phyloP scores from a whole-genome alignment of 2,329 filamentous ascomycete species.

The Cordyceps farinosa region DNA sequence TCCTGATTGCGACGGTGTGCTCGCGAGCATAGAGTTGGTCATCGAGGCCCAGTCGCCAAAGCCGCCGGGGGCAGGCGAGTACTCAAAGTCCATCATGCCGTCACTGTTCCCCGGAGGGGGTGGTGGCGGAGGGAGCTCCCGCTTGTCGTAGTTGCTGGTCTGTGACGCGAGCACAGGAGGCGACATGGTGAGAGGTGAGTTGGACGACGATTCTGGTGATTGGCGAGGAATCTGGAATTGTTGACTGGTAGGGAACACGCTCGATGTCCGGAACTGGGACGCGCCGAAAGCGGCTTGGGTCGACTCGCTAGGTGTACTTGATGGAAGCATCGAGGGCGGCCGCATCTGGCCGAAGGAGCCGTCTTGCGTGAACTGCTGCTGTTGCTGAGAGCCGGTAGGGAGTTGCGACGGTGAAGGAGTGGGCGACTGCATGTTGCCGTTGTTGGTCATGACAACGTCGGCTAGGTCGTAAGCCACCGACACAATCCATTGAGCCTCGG shows the following conservation, averaged over 20 bases:
- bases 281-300: constrained; percentile 25
- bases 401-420: constrained; percentile 28
- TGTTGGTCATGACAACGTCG: constrained; percentile 40
- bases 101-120: constrained; percentile 27
- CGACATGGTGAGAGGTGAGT: constrained; percentile 31
- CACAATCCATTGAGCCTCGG: constrained; percentile 55
- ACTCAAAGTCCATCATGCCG: constrained; percentile 43
- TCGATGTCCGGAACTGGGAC: constrained; percentile 28
- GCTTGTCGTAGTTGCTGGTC: constrained; percentile 32
- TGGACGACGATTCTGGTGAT: constrained; percentile 33
- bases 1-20: constrained; percentile 26
- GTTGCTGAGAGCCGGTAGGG: constrained; percentile 24
- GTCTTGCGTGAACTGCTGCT: constrained; percentile 23
- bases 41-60: constrained; percentile 43
- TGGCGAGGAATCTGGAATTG: constrained; percentile 28
- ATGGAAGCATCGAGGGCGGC: constrained; percentile 27
- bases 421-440: constrained; percentile 30
- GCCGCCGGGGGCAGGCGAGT: constrained; percentile 35
- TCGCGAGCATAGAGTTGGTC: constrained; percentile 30
- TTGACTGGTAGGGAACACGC: constrained; percentile 33
- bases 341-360: constrained; percentile 32
- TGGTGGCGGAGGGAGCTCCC: constrained; percentile 33
- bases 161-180: constrained; percentile 26
- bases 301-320: constrained; percentile 24
- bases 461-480: constrained; percentile 56